Conservation (phyloP, 441 rosid species). For the Heliophila coronopifolia region DNA sequence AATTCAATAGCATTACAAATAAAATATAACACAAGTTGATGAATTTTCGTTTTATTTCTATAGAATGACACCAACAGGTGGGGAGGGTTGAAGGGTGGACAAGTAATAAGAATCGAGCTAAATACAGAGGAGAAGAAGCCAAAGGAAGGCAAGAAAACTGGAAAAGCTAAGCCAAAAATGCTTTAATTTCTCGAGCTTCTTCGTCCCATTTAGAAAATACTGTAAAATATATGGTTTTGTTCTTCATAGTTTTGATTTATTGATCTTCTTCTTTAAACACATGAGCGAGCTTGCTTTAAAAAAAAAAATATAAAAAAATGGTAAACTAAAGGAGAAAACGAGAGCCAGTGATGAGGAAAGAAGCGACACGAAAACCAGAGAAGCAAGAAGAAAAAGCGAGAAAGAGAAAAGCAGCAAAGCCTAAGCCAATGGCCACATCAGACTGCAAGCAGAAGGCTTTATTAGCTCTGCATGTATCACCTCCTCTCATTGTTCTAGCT, state of each 20-base stretch:
- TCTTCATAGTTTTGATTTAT: background rate
- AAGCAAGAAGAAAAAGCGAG: slow-evolving; percentile 61
- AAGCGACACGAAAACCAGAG: slow-evolving; percentile 82
- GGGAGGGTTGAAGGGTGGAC: slow-evolving; percentile 83
- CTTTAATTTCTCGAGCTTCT: too few species aligned
- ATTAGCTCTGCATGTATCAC: slow-evolving; percentile 43
- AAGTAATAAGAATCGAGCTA: slow-evolving; percentile 71
- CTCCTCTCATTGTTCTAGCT: slow-evolving; percentile 53
- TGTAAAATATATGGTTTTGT: slow-evolving; percentile 11
- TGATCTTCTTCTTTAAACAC: too few species aligned
- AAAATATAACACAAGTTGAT: slow-evolving; percentile 20
- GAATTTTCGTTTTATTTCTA: background rate
- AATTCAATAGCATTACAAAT: slow-evolving; percentile 50
- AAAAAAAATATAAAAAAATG: too few species aligned
- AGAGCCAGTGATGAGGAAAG: slow-evolving; percentile 76
- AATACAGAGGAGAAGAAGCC: slow-evolving; percentile 32
- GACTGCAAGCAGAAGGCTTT: slow-evolving; percentile 73
- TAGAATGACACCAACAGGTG: slow-evolving; percentile 70
- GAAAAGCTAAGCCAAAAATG: slow-evolving; percentile 48
- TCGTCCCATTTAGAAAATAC: too few species aligned
- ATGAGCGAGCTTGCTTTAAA: too few species aligned
- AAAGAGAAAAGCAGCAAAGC: slow-evolving; percentile 73
- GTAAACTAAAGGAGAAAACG: slow-evolving; percentile 44
- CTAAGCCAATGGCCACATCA: slow-evolving; percentile 61
- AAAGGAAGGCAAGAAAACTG: slow-evolving; percentile 36